Evolutionary conservation across 2,329 filamentous ascomycete genomes (phyloP), one percentile per base, ranked within the genome.

Genomic region (Pseudogymnoascus sp.): DNA sequence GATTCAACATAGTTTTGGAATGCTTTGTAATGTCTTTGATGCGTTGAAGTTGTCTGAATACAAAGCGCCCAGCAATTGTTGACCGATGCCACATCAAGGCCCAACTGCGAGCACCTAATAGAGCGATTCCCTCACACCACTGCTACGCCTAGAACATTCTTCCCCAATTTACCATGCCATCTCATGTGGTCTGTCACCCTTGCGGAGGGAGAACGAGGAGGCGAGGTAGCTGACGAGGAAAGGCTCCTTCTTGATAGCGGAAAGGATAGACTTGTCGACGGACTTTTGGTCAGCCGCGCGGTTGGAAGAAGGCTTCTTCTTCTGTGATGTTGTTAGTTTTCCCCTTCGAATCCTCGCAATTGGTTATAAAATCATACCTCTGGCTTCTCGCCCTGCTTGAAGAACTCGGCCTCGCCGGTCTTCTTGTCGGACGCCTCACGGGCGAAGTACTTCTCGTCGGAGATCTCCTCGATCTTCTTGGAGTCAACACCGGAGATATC

Each of bases 151-250:
- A 64, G 67, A 67, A 60, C 60, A 63, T 61, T 66, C 66, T 66
- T 63, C 64, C 29, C 31, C 65, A 67, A 67, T 86, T 82, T 97
- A 99, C 87, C 93, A 99, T 82, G 90, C 90, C 94, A 99, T 97
- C 87, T 96, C 90, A 84, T 99, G 94, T 82, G 94, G 94, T 88
- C 93, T 92, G 86, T 99, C 93, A 76, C 94, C 94, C 85, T 92
- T 97, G 83, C 93, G 90, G 81, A 99, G 88, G 87, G 90, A 95
- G 90, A 99, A 99, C 78, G 88, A 91, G 80, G 88, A 90, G 77
- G 85, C 85, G 74, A 99, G 90, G 87, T 99, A 99, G 82, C 88
- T 90, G 77, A 87, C 81, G 74, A 99, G 89, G 81, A 93, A 83
- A 72, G 92, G 89, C 80, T 96, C 92, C 88, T 97, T 97, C 90